A percentile compares a stretch with the other conserved stretches of the same genome.
These are phyloP conservation scores for Przewalskia tangutica DNA, from an alignment of 257 asterid genomes.

Conservation along the genomic window DNA sequence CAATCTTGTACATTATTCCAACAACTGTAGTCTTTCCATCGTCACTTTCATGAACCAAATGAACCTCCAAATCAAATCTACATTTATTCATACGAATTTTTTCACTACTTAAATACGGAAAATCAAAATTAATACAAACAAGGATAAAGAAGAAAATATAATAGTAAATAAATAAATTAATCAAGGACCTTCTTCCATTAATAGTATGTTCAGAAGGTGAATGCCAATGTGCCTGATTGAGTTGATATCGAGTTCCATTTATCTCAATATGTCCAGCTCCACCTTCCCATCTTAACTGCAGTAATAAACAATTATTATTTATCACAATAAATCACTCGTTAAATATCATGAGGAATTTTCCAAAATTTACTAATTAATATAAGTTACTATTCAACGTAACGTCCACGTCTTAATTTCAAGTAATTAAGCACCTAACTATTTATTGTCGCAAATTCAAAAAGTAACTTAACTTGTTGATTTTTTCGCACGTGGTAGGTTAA, in stretches of 20 bases:
- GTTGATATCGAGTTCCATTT: conserved; percentile 42
- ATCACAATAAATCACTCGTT: neutral
- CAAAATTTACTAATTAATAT: neutral
- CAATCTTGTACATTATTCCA: conserved; percentile 55
- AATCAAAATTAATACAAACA: neutral
- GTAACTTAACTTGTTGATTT: neutral
- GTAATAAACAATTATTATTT: neutral
- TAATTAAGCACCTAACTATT: neutral
- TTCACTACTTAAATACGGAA: neutral
- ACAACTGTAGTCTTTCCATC: conserved; percentile 48
- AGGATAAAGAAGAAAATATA: neutral
- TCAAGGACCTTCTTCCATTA: conserved; percentile 43
- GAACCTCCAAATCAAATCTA: conserved; percentile 63
- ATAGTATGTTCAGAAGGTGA: conserved; percentile 76
- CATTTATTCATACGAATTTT: neutral
- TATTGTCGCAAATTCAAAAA: neutral
- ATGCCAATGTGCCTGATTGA: conserved; percentile 71
- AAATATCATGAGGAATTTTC: neutral
- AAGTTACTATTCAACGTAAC: neutral
- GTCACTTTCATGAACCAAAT: conserved; percentile 51
- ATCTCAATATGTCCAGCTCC: conserved; percentile 46
- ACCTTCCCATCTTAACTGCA: conserved; percentile 50
- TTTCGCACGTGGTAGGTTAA: neutral
- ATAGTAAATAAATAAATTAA: neutral
- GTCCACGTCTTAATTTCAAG: neutral